phyloP scores from a whole-genome alignment of 2,329 filamentous ascomycete species.

The Ophiostoma ulmi region DNA sequence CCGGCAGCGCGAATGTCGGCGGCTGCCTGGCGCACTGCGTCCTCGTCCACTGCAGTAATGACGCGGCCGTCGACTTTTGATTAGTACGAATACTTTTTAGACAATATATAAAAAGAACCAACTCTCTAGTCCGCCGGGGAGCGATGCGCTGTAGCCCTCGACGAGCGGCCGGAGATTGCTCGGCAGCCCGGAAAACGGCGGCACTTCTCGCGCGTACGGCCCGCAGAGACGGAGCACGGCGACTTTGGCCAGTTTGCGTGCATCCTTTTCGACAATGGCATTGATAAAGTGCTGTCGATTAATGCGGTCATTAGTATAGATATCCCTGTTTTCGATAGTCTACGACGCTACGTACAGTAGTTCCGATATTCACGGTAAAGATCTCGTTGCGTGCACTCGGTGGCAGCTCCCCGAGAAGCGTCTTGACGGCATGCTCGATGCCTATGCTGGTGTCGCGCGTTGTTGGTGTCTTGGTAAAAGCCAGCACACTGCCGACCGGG shows the following conservation, averaged over 20 bases:
- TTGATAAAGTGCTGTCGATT: background rate
- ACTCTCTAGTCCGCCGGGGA: background rate
- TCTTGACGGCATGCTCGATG: constrained; percentile 3
- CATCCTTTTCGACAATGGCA: background rate
- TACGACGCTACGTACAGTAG: background rate
- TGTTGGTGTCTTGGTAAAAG: background rate
- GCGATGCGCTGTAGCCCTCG: background rate
- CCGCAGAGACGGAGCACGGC: background rate
- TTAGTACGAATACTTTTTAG: background rate
- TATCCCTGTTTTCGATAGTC: background rate
- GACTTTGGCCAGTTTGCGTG: background rate
- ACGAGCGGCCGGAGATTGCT: background rate
- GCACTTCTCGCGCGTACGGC: background rate
- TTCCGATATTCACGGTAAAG: background rate
- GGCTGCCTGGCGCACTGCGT: background rate
- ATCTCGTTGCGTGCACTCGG: background rate
- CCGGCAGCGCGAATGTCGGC: background rate
- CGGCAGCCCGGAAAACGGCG: background rate
- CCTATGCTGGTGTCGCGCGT: background rate
- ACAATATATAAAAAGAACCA: background rate
- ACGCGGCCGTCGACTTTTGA: background rate
- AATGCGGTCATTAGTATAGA: background rate
- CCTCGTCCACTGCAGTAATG: background rate
- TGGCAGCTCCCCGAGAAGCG: background rate
- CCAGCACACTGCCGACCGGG: background rate